Evolutionary conservation across 805 yeast genomes (phyloP), one percentile per base, ranked within the genome.

Genomic region (Candida suzukii): DNA sequence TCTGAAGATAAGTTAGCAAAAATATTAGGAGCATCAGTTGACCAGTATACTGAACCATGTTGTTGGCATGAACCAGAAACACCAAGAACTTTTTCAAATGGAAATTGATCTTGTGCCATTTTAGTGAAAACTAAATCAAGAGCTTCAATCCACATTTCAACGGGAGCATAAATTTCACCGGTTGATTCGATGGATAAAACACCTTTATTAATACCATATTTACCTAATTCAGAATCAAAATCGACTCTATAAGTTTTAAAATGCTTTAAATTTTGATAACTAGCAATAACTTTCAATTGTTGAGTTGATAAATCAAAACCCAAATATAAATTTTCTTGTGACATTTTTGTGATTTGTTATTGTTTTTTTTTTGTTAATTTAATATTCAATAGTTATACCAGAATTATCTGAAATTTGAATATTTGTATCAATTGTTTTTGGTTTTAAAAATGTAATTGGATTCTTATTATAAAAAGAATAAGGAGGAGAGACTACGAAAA

Each of bases 291-390:
- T 59, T 88, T 88, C 51, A 90, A 64, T 55, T 88, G 96, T 57
- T 88, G 97, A 14, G 96, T 88, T 2, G 95, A 86, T 22, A 90
- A 68, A 58, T 90, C 97, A 52, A 88, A 77, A 1, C 96, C 96
- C 45, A 85, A 60, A 53, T 62, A 80, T 24, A 69, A 52, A 32
- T 54, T 58, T 12, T 43, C 40, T 24, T 30, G 38, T 37, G n/a
- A n/a, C n/a, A n/a, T n/a, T n/a, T n/a, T n/a, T n/a, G n/a, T n/a
- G n/a, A n/a, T 30, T 32, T 34, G 51, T 40, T 49, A 46, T 51
- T 25, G 26, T 39, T 45, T 44, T 29, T 37, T 19, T 34, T 26
- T 38, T 41, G 5, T 21, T 14, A 19, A 33, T 17, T 46, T 44
- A 18, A 50, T 46, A 26, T 48, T 41, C 46, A 18, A 51, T 46